Conservation (phyloP, 305 asterid genomes). For the Fraxinus platypoda region DNA sequence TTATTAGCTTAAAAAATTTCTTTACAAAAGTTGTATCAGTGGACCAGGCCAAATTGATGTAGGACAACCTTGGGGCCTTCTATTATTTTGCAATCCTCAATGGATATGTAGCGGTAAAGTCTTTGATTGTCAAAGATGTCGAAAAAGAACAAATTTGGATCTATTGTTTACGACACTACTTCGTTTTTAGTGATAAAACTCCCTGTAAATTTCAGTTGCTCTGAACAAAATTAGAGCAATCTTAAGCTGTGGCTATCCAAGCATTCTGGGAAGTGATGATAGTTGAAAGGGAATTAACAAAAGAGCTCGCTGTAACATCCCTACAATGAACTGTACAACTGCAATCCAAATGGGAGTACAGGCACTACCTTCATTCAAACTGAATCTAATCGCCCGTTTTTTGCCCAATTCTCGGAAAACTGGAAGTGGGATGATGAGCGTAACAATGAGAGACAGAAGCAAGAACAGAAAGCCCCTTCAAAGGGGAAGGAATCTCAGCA, state of each 20-base stretch:
- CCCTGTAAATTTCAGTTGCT: neutral
- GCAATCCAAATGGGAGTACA: constrained; percentile 18
- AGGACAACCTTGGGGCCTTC: neutral
- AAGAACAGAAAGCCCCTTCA: constrained; percentile 68
- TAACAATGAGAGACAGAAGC: constrained; percentile 64
- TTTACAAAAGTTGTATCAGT: neutral
- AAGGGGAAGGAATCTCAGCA: constrained; percentile 61
- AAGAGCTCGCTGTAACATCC: neutral
- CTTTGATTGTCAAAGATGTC: neutral
- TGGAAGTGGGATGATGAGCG: constrained; percentile 23
- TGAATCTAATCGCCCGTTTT: constrained; percentile 3
- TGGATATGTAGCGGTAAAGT: neutral
- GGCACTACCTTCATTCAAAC: neutral
- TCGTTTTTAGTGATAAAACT: neutral
- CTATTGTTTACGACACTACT: neutral
- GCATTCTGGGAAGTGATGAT: neutral
- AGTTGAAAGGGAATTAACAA: neutral
- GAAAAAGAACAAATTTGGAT: neutral
- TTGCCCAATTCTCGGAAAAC: constrained; percentile 11
- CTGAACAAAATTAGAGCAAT: neutral
- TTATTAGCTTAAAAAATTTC: neutral
- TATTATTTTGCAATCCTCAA: neutral
- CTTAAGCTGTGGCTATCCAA: neutral
- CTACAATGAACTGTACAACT: constrained; percentile 29
- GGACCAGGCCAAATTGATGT: neutral